Conservation (phyloP, 108 stramenopile species). For the Aurantiochytrium sp. region DNA sequence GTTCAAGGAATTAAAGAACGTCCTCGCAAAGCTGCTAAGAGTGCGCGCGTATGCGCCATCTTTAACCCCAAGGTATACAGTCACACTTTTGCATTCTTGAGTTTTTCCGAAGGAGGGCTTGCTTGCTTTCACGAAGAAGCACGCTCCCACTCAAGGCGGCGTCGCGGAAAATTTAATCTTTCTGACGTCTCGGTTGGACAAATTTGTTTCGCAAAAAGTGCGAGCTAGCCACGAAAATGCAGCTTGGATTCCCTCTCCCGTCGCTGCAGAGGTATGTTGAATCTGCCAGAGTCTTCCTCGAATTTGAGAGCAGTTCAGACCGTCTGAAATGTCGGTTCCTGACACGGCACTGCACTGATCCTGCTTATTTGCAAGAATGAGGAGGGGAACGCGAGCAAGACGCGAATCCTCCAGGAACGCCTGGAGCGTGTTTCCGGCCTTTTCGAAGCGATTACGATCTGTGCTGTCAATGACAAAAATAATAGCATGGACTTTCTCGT, state of each 20-base stretch:
- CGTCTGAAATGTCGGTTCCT: constrained; percentile 5
- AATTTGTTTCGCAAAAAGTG: not conserved
- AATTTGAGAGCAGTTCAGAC: not conserved
- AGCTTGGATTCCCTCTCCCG: not conserved
- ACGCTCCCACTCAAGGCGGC: no score
- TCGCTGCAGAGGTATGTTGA: not conserved
- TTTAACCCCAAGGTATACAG: no score
- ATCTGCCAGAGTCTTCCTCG: constrained; percentile 1
- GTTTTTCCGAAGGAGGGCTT: not conserved
- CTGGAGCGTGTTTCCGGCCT: not conserved
- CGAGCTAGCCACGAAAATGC: not conserved
- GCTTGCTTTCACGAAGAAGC: not conserved
- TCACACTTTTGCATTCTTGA: not conserved
- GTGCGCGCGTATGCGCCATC: no score
- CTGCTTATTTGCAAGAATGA: not conserved
- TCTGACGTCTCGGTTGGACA: not conserved
- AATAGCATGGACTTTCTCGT: not conserved
- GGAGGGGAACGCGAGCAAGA: not conserved
- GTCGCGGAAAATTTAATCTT: not conserved
- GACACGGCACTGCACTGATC: not conserved
- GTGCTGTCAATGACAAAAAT: constrained; percentile 13
- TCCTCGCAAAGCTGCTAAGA: no score
- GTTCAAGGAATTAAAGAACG: no score
- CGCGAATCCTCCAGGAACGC: not conserved
- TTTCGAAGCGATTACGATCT: not conserved